Evolutionary conservation across 2,329 filamentous ascomycete genomes (phyloP).

Genomic region (Aspergillus proliferans): DNA sequence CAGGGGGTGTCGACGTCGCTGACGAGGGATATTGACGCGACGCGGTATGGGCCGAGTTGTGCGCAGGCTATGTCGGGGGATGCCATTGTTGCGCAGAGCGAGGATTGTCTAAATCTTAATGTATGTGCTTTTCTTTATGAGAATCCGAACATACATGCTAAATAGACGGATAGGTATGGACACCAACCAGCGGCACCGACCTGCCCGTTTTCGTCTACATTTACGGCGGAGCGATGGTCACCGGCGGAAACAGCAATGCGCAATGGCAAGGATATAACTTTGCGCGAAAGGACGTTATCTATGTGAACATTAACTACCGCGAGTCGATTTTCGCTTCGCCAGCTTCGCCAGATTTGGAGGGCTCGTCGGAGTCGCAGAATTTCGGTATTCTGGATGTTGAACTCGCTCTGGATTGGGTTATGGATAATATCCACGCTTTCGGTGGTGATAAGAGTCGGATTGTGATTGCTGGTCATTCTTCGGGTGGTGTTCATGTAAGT

Average conservation of each 20-base stretch:
- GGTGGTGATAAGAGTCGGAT: constrained; percentile 16
- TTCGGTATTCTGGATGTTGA: constrained; percentile 17
- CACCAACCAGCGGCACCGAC: constrained; percentile 6
- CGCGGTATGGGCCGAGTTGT: constrained; percentile 14
- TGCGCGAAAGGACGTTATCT: constrained; percentile 17
- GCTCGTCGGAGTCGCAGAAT: constrained; percentile 14
- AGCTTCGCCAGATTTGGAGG: constrained; percentile 13
- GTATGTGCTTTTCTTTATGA: background rate
- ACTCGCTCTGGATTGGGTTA: constrained; percentile 14
- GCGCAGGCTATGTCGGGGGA: constrained; percentile 18
- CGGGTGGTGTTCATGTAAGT: constrained; percentile 11
- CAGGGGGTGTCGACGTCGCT: constrained; percentile 6
- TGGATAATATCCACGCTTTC: constrained; percentile 17
- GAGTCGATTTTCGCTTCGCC: constrained; percentile 17
- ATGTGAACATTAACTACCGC: constrained; percentile 19
- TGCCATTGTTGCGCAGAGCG: constrained; percentile 15
- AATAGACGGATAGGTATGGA: constrained; percentile 9
- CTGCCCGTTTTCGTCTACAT: constrained; percentile 44
- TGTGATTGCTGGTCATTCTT: constrained; percentile 17
- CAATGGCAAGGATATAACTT: constrained; percentile 20
- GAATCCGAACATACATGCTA: background rate
- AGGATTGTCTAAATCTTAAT: constrained; percentile 17
- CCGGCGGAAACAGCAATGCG: constrained; percentile 16
- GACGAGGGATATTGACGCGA: constrained; percentile 11
- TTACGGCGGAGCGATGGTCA: constrained; percentile 58